Base-by-base conservation (phyloP, 805 yeast species). In the Ogataea nonfermentans region DNA sequence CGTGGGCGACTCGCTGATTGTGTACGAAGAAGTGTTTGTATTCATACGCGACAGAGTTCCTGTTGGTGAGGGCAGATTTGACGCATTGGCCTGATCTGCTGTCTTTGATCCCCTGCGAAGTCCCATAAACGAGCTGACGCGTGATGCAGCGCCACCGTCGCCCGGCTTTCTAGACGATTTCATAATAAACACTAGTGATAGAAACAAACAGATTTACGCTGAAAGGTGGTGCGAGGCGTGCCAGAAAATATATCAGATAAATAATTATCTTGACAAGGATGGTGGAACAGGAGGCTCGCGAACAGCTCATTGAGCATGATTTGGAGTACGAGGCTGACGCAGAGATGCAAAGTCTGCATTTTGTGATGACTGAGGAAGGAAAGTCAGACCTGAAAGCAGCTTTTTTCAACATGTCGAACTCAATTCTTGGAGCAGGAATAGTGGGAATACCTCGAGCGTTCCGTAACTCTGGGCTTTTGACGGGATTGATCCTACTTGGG, bases 341-440 rank as follows among this genome's bases (percentile, higher is more conserved):
- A 24, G 46, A 40, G 8, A 19, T 19, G 22, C 22, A 19, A 8
- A 19, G 22, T 16, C 9, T 47, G 6, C 40, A 37, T 10, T 19
- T 42, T 8, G 25, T 47, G 9, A 29, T 26, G 16, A 29, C 26
- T 5, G 62, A 61, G 7, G 53, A 49, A 12, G 53, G 55, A 11
- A 77, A 76, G 49, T 77, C 85, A 2, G 73, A 71, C 28, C 71
- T 90, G 73, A 76, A 74, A 42, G 84, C 84, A 87, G 97, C 97
- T 4, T 89, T 90, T 56, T 85, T 90, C 95, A 91, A 91, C 62
- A 89, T 90, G 95, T 95, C 96, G 8, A 90, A 90, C 62, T 83
- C 95, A 13, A 91, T 91, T 45, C 70, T 91, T 6, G 98, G 98
- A 0, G 97, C 98, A 0, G 98, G 98, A 6, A 86, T 91, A 38